Base-by-base conservation (phyloP, 441 rosid genomes). In the Metrosideros polymorpha region DNA sequence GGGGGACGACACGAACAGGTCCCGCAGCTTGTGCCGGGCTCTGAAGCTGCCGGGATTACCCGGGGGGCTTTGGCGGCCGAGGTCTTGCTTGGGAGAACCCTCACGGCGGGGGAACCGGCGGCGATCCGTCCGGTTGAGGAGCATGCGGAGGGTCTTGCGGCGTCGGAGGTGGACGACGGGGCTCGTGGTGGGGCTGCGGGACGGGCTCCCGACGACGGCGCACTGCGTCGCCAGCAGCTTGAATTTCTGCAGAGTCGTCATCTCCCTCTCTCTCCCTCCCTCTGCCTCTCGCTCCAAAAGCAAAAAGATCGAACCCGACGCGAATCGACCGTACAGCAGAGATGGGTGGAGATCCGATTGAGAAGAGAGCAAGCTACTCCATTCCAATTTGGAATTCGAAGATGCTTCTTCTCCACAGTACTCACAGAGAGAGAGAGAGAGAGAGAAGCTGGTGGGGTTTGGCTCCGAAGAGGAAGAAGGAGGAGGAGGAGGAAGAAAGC, bases 161-260 rank as follows among this genome's bases (percentile, higher is more conserved):
- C 96, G 96, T 91, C 95, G 98, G 91, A 94, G 91, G 86, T 94
- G 98, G 87, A 95, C 86, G 12, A 93, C 94, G 1, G 98, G 97
- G 87, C 98, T 95, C 19, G 93, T 56, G 5, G 95, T 91, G 0
- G 99, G 99, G 86, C 98, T 95, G 22, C 92, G 94, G 0, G 93
- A 91, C 1, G 95, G 95, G 82, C 94, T 94, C 3, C 91, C 91
- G 10, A 91, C 53, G 24, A 93, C 88, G 47, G 96, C 89, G 86
- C 99, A 97, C 87, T 92, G 94, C 39, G 95, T 89, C 9, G 98
- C 97, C 59, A 95, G 76, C 32, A 93, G 91, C 94, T 95, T 97
- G 86, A 95, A 93, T 87, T 92, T 94, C 56, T 95, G 98, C 14
- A 96, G 92, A 56, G 94, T 89, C 84, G 94, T 93, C 98, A 95